Evolutionary conservation across 2,329 filamentous ascomycete species (phyloP).

Genomic region (Pseudomassariella vexata): DNA sequence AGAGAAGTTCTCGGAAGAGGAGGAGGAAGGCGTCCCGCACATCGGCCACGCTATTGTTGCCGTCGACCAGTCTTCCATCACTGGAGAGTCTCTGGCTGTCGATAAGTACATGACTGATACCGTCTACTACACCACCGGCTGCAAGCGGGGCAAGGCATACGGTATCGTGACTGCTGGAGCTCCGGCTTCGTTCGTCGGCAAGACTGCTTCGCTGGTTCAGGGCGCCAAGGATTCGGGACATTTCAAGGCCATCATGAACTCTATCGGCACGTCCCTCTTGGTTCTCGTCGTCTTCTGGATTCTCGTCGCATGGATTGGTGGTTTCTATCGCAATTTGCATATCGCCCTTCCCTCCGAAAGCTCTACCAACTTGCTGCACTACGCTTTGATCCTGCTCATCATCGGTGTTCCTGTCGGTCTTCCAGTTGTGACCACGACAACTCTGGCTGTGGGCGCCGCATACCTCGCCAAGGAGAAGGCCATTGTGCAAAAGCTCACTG

Average conservation of each 20-base stretch:
- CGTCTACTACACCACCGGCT: conserved; percentile 69
- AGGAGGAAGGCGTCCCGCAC: conserved; percentile 49
- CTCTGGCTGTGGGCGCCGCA: conserved; percentile 65
- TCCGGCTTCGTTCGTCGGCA: conserved; percentile 66
- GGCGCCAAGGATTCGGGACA: conserved; percentile 66
- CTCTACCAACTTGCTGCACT: conserved; percentile 56
- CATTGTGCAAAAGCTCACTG: conserved; percentile 69
- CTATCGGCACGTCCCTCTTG: conserved; percentile 63
- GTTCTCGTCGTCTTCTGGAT: conserved; percentile 71
- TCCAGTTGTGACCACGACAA: conserved; percentile 68
- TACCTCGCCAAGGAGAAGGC: conserved; percentile 69
- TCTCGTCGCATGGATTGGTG: conserved; percentile 64
- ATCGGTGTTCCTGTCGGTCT: conserved; percentile 71
- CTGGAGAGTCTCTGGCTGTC: conserved; percentile 67
- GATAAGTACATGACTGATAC: conserved; percentile 68
- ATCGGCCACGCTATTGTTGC: conserved; percentile 61
- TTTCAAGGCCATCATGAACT: conserved; percentile 77
- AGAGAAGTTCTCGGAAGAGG: conserved; percentile 55
- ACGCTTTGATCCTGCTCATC: conserved; percentile 61
- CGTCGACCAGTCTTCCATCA: conserved; percentile 69
- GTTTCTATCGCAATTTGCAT: conserved; percentile 64
- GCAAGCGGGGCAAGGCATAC: conserved; percentile 70
- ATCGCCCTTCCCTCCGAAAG: conserved; percentile 51
- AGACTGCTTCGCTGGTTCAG: conserved; percentile 63
- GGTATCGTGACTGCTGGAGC: conserved; percentile 58